Evolutionary conservation across 352 stramenopile genomes (phyloP).

Genomic region (Phytophthora podocarpi): DNA sequence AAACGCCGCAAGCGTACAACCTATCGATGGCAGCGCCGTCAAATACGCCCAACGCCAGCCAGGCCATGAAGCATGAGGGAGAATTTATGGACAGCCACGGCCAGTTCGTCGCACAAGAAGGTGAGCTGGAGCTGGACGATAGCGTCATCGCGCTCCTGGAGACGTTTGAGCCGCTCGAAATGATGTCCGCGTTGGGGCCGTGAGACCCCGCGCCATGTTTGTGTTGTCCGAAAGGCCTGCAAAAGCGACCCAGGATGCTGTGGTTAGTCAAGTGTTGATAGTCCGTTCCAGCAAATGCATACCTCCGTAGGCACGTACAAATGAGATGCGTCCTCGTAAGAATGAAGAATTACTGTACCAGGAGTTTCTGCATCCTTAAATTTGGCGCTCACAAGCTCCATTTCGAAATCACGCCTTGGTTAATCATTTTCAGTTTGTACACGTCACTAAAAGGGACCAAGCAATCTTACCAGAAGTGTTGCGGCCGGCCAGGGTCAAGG

Average conservation of each 20-base stretch:
- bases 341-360: slow-evolving; percentile 32
- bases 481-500: background rate
- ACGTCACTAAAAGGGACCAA: background rate
- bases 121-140: slow-evolving; percentile 37
- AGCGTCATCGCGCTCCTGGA: slow-evolving; percentile 42
- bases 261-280: slow-evolving; percentile 39
- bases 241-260: slow-evolving; percentile 20
- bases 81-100: slow-evolving; percentile 36
- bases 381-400: background rate
- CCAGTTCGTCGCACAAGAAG: slow-evolving; percentile 31
- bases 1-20: slow-evolving; percentile 10
- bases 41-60: slow-evolving; percentile 3
- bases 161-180: slow-evolving; percentile 45
- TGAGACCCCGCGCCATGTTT: slow-evolving; percentile 18
- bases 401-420: background rate
- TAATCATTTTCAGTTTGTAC: background rate
- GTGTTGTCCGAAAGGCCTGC: slow-evolving; percentile 28
- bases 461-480: background rate
- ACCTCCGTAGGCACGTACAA: slow-evolving; percentile 30
- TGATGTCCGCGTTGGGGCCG: slow-evolving; percentile 33
- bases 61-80: slow-evolving; percentile 15
- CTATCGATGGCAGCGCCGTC: background rate
- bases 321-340: slow-evolving; percentile 31
- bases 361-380: slow-evolving; percentile 3
- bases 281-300: slow-evolving; percentile 30